A percentile compares a stretch with the other conserved stretches of the same genome.
These are phyloP conservation scores for Eurotiales sp. DNA, from an alignment of 2,329 filamentous ascomycete species.

Conservation along the genomic window DNA sequence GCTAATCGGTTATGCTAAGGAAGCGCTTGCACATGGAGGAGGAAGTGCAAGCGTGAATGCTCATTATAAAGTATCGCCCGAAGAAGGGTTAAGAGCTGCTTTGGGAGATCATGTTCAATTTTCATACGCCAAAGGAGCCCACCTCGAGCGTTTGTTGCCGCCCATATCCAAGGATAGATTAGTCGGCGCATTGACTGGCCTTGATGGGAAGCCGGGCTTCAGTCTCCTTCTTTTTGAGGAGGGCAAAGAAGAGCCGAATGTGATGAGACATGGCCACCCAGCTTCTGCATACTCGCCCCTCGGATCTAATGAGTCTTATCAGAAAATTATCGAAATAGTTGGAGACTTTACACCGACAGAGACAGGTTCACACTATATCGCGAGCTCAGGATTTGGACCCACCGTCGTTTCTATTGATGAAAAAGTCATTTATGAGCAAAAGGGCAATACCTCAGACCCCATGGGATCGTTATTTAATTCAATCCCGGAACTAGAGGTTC, in stretches of 20 bases:
- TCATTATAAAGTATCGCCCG: slow-evolving; percentile 43
- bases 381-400: neutral
- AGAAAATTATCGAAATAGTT: neutral
- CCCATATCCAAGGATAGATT: neutral
- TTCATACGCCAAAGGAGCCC: neutral
- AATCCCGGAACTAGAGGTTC: neutral
- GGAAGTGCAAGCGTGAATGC: slow-evolving; percentile 57
- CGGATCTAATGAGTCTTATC: neutral
- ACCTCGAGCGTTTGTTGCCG: neutral
- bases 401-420: neutral
- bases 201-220: neutral
- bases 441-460: neutral
- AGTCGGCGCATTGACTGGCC: neutral
- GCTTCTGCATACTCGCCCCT: neutral
- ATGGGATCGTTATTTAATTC: neutral
- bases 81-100: slow-evolving; percentile 29
- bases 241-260: neutral
- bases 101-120: slow-evolving; percentile 3
- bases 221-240: neutral
- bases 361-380: neutral
- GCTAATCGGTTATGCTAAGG: slow-evolving; percentile 42
- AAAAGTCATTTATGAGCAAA: neutral
- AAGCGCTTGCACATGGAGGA: slow-evolving; percentile 51
- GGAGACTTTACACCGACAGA: neutral
- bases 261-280: neutral